Evolutionary conservation across 495 filamentous ascomycete genomes (phyloP).

Genomic region (Podospora pseudoanserina): DNA sequence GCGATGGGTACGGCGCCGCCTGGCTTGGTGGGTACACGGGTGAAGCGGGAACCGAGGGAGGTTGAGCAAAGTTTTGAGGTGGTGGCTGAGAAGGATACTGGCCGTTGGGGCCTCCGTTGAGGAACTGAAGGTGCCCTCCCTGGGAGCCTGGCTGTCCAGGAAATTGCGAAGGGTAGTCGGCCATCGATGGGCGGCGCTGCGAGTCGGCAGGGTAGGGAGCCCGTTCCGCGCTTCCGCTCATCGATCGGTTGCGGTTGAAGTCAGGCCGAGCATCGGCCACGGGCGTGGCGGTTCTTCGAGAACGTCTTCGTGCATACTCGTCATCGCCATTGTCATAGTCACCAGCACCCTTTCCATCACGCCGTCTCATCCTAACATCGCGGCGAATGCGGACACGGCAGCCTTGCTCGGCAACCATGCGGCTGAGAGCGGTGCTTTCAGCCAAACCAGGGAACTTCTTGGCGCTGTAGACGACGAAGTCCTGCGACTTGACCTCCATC

Average conservation of each 20-base stretch:
- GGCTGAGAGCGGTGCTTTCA: constrained; percentile 84
- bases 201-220: constrained; percentile 45
- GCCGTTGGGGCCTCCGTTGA: constrained; percentile 27
- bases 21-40: constrained; percentile 39
- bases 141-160: constrained; percentile 37
- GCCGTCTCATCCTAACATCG: constrained; percentile 94
- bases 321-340: constrained; percentile 68
- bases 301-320: constrained; percentile 49
- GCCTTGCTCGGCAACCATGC: constrained; percentile 91
- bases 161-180: constrained; percentile 48
- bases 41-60: constrained; percentile 44
- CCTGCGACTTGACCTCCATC: constrained; percentile 84
- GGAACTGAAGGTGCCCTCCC: constrained; percentile 36
- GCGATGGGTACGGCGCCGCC: constrained; percentile 18
- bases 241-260: constrained; percentile 63
- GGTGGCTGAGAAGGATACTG: constrained; percentile 33
- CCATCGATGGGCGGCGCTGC: constrained; percentile 53
- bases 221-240: constrained; percentile 64
- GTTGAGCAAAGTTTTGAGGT: constrained; percentile 38
- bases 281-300: constrained; percentile 57
- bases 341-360: constrained; percentile 70
- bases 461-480: constrained; percentile 89
- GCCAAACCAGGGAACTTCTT: constrained; percentile 98
- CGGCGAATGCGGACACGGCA: constrained; percentile 95
- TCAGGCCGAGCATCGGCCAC: constrained; percentile 60